phyloP scores from a whole-genome alignment of 139 green algal genomes.

The Chlorella sp. region DNA sequence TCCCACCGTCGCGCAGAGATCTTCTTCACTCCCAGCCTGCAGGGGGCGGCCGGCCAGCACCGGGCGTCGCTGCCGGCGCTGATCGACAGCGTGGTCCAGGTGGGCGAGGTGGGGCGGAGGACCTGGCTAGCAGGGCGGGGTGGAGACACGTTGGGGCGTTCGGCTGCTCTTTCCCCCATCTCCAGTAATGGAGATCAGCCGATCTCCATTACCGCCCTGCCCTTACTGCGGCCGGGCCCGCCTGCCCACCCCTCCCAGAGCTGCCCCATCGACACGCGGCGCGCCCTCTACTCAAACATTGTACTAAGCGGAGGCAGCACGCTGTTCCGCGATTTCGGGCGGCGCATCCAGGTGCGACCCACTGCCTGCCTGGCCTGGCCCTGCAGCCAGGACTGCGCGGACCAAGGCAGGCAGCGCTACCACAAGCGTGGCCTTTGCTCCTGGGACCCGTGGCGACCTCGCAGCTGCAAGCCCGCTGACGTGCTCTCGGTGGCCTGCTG shows the following conservation, averaged over 20 bases:
- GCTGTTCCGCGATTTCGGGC: slow-evolving; percentile 78
- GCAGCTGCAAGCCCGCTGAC: neutral
- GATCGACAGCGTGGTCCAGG: slow-evolving; percentile 71
- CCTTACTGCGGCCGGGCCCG: too few species aligned
- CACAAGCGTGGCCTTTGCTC: neutral
- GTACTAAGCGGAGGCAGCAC: slow-evolving; percentile 71
- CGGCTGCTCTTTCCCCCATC: too few species aligned
- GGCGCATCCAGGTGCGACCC: slow-evolving; percentile 50
- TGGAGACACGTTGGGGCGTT: too few species aligned
- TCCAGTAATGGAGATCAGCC: too few species aligned
- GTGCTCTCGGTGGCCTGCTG: neutral
- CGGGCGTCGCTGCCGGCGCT: slow-evolving; percentile 64
- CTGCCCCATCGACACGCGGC: slow-evolving; percentile 82
- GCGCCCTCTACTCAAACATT: slow-evolving; percentile 74
- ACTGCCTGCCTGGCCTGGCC: neutral
- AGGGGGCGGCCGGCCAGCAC: slow-evolving; percentile 4
- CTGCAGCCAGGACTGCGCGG: neutral
- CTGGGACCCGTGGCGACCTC: neutral
- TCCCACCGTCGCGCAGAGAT: too few species aligned
- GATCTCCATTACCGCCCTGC: too few species aligned
- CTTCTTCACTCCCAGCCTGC: slow-evolving; percentile 79
- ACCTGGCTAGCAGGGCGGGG: too few species aligned
- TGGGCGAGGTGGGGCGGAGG: too few species aligned
- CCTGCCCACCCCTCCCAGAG: too few species aligned
- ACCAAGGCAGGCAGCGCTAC: too few species aligned